phyloP scores from a whole-genome alignment of 306 rosid species.

The Casuarina equisetifolia region DNA sequence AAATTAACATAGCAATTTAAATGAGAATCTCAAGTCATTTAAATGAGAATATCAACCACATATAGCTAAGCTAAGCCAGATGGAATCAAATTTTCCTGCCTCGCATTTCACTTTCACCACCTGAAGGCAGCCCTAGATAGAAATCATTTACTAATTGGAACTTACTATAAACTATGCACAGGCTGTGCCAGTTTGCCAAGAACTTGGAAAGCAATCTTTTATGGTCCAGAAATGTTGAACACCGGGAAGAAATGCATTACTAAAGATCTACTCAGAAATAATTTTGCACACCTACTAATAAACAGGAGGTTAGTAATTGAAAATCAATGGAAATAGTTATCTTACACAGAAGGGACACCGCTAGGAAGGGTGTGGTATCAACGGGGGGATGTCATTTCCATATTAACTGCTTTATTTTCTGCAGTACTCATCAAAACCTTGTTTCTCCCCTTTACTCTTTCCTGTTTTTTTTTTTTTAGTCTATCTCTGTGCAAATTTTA shows the following conservation, averaged over 20 bases:
- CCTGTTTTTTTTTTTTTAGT: too few relatives aligned
- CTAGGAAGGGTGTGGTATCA: not conserved
- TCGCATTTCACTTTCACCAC: not conserved
- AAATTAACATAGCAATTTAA: too few relatives aligned
- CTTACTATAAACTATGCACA: not conserved
- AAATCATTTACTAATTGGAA: too few relatives aligned
- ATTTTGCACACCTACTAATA: not conserved
- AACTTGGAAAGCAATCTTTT: not conserved
- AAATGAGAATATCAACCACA: not conserved
- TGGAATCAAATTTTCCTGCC: not conserved
- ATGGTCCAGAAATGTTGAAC: not conserved
- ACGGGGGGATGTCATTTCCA: not conserved
- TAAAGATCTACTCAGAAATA: not conserved
- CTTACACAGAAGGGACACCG: not conserved
- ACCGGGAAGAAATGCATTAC: not conserved
- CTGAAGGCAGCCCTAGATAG: not conserved
- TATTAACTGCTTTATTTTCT: too few relatives aligned
- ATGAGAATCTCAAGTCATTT: too few relatives aligned
- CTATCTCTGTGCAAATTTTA: not conserved
- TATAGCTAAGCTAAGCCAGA: not conserved
- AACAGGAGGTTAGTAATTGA: not conserved
- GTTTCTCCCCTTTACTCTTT: not conserved
- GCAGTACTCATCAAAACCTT: not conserved
- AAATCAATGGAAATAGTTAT: not conserved
- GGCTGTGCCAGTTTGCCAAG: not conserved